A percentile compares a stretch with the other conserved stretches of the same genome.
These are phyloP conservation scores for Fusarium tanahbumbuense DNA, from an alignment of 2,329 filamentous ascomycete species.

Conservation along the genomic window DNA sequence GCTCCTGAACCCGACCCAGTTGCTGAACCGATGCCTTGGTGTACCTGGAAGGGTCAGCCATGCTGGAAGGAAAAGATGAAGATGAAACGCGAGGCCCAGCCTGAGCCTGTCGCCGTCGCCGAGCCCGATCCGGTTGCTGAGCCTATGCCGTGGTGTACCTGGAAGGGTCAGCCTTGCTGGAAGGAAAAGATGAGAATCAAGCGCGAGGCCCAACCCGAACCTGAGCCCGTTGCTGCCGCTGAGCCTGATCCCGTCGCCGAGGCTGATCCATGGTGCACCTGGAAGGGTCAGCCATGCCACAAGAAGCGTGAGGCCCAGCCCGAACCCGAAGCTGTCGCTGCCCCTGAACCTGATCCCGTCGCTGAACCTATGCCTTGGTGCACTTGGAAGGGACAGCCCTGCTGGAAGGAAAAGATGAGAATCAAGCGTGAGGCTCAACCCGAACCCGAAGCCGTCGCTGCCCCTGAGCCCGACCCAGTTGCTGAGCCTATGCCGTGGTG, in stretches of 20 bases:
- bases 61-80: conserved; percentile 52
- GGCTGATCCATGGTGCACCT: conserved; percentile 48
- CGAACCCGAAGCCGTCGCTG: too few species aligned
- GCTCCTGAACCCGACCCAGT: neutral
- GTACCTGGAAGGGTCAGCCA: conserved; percentile 53
- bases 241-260: conserved; percentile 8
- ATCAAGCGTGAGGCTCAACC: too few species aligned
- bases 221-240: conserved; percentile 13
- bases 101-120: neutral
- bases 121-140: neutral
- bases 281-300: too few species aligned
- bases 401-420: too few species aligned
- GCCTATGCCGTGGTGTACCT: conserved; percentile 18
- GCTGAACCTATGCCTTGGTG: too few species aligned
- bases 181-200: conserved; percentile 17
- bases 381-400: too few species aligned
- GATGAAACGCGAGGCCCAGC: conserved; percentile 13
- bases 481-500: too few species aligned
- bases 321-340: neutral
- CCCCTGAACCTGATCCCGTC: neutral
- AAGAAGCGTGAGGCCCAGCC: conserved; percentile 34
- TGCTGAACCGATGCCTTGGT: conserved; percentile 43
- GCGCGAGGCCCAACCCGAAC: conserved; percentile 4
- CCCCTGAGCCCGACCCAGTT: too few species aligned
- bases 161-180: conserved; percentile 28